Evolutionary conservation across 2,329 filamentous ascomycete species (phyloP), one percentile per base, ranked within the genome.

Genomic region (Neonectria hederae): DNA sequence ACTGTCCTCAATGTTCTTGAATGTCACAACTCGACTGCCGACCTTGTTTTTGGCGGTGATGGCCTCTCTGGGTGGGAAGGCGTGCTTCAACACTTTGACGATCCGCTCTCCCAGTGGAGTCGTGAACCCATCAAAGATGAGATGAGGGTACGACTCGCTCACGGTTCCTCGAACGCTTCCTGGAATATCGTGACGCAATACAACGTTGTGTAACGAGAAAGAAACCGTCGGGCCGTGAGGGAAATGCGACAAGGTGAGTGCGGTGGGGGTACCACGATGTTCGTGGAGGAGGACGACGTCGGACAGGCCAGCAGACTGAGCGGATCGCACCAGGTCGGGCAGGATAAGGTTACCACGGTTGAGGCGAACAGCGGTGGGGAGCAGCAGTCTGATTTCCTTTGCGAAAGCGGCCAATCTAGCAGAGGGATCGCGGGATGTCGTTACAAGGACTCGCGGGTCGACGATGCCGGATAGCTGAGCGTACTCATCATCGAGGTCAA

Each of bases 121-220:
- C 5, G 86, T 91, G 80, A 99, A 98, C 2, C 94, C 94, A 74
- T 99, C 96, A 73, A 99, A 98, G 67, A 99, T 92, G 3, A 99
- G 84, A 75, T 98, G 95, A 0, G 96, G 96, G 73, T 97, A 99
- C 40, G 89, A 91, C 80, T 99, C 96, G 66, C 89, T 93, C 52
- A 97, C 93, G 1, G 94, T 97, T 52, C 96, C 96, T 62, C 92
- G 87, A 9, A 93, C 88, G 45, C 91, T 89, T 68, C 96, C 94
- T 1, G 96, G 95, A 21, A 99, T 97, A 76, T 99, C 96, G 65
- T 94, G 92, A 48, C 96, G 89, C 54, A 99, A 83, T 10, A 97
- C 91, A 4, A 98, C 95, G 69, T 99, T 98, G 78, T 97, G 93
- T 19, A 97, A 83, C 5, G 90, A 94, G 79, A 97, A 97, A 10